Conservation (phyloP, 805 yeast species). For the Priceomyces melissophilus region DNA sequence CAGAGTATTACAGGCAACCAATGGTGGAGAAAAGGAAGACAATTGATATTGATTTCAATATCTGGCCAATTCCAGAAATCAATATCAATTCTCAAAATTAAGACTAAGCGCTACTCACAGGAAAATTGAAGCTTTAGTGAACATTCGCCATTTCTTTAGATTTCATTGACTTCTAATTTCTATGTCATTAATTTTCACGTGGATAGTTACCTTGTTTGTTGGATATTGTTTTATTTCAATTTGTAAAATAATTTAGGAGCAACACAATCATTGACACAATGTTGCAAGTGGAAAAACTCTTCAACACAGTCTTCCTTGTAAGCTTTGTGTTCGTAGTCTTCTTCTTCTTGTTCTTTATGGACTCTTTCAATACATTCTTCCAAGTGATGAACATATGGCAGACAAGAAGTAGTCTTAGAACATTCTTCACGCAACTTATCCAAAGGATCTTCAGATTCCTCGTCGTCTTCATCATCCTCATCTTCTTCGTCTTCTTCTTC, state of each 20-base stretch:
- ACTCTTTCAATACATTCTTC: conserved; percentile 96
- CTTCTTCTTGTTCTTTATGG: conserved; percentile 79
- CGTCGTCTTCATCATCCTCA: conserved; percentile 66
- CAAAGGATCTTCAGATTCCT: conserved; percentile 52
- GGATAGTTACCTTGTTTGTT: conserved; percentile 38
- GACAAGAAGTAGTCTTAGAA: conserved; percentile 61
- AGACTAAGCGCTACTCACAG: too few relatives aligned
- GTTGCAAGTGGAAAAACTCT: conserved; percentile 95
- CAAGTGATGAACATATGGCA: conserved; percentile 79
- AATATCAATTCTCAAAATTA: too few relatives aligned
- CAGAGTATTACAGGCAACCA: too few relatives aligned
- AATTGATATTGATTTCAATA: too few relatives aligned
- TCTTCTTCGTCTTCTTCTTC: conserved; percentile 58
- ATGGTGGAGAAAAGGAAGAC: too few relatives aligned
- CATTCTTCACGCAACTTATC: conserved; percentile 53
- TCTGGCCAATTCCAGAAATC: too few relatives aligned
- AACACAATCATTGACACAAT: conserved; percentile 86
- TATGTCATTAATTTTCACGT: conserved; percentile 3
- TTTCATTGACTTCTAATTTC: background rate
- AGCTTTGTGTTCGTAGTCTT: conserved; percentile 71
- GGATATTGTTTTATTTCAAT: conserved; percentile 57
- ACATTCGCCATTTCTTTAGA: too few relatives aligned
- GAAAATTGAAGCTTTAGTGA: too few relatives aligned
- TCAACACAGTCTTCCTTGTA: conserved; percentile 97
- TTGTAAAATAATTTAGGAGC: conserved; percentile 86